Evolutionary conservation across 2,329 filamentous ascomycete genomes (phyloP), one percentile per base, ranked within the genome.

Genomic region (Fusarium sp.): DNA sequence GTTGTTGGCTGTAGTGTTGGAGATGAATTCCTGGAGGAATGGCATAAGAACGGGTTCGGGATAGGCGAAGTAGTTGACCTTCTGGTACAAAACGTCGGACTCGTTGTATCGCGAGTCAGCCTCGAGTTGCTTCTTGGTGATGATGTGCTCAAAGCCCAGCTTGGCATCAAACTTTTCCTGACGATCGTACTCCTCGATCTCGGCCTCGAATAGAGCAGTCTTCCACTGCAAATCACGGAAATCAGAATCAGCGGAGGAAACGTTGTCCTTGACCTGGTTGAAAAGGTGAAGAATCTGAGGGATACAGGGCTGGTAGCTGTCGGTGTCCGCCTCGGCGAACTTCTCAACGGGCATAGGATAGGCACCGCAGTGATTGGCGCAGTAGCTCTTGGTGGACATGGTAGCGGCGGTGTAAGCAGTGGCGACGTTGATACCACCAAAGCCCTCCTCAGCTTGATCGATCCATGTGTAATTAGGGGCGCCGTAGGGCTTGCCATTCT

Each of bases 281-380:
- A 81, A 67, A 24, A 76, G 73, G 13, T 80, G 71, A 28, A 81
- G 67, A 21, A 80, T 71, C 50, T 81, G 83, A 1, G 83, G 79
- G 44, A 84, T 60, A 26, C 82, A 84, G 3, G 82, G 83, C 57
- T 84, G 80, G 62, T 84, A 84, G 46, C 81, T 75, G 51, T 82
- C 77, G 28, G 80, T 75, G 14, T 78, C 67, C 50, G 78, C 81
- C 60, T 84, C 82, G 44, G 76, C 75, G 39, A 84, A 83, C 66
- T 81, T 81, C 59, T 84, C 81, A 8, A 79, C 79, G 6, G 82
- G 75, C 61, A 84, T 74, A 1, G 82, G 81, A 3, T 75, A 78
- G 34, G 82, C 71, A n/a, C 82, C 82, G 49, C 82, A 84, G 39
- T 83, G 73, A 22, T 79, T 82, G 21, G 80, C 81, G 1, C 77